These are phyloP conservation scores for Metarhizium album DNA, from an alignment of 2,329 filamentous ascomycete species.

Conservation along the genomic window DNA sequence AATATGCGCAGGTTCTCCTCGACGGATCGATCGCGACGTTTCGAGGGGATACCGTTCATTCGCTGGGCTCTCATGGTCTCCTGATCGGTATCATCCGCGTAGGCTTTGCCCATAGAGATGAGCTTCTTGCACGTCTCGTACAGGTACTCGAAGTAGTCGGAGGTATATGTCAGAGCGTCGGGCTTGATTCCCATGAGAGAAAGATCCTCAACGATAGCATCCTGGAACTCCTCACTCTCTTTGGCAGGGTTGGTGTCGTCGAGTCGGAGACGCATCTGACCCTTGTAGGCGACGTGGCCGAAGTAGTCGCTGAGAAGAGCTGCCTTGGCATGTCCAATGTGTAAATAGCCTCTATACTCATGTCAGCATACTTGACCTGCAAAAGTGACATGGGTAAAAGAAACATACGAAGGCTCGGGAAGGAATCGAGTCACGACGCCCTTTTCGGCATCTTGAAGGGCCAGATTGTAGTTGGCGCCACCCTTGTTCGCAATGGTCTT, in stretches of 20 bases:
- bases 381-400: background rate
- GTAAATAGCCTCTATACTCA: conserved; percentile 61
- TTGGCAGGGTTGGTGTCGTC: conserved; percentile 97
- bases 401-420: conserved; percentile 74
- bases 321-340: conserved; percentile 93
- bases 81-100: conserved; percentile 88
- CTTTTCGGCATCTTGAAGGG: conserved; percentile 71
- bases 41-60: conserved; percentile 72
- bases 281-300: conserved; percentile 84
- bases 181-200: conserved; percentile 85
- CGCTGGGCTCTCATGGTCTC: conserved; percentile 80
- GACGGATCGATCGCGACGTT: conserved; percentile 63
- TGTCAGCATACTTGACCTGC: conserved; percentile 1
- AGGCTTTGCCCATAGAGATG: conserved; percentile 79
- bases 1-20: conserved; percentile 83
- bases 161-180: conserved; percentile 79
- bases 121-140: conserved; percentile 77
- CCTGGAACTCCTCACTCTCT: conserved; percentile 93
- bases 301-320: conserved; percentile 95
- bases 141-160: conserved; percentile 88
- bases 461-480: conserved; percentile 82
- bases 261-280: conserved; percentile 82
- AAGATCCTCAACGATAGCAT: conserved; percentile 86
- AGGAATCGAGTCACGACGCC: conserved; percentile 89
- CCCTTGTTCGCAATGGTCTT: conserved; percentile 66